These are phyloP conservation scores for Ophiostoma triangulosporum DNA, from an alignment of 2,329 filamentous ascomycete genomes.

Conservation along the genomic window DNA sequence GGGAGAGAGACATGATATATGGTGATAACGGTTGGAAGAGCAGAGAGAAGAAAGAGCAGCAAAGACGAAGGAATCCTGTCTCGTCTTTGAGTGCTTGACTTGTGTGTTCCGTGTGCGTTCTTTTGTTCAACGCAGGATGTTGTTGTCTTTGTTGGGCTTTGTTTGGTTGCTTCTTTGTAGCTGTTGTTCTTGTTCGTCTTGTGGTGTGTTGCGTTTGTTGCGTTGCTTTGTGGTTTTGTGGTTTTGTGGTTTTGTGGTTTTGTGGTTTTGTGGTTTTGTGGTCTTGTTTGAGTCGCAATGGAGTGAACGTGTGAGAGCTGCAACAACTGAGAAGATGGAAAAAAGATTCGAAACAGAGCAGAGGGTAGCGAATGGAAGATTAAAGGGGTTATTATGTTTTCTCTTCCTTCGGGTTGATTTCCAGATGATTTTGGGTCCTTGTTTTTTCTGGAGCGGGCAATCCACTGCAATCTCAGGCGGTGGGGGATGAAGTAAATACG, in stretches of 20 bases:
- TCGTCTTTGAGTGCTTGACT: not conserved
- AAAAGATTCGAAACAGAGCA: not conserved
- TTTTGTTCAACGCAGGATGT: not conserved
- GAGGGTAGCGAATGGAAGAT: not conserved
- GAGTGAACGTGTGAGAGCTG: not conserved
- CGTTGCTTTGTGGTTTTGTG: not conserved
- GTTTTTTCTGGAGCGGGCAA: not conserved
- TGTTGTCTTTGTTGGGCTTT: not conserved
- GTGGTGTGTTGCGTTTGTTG: not conserved
- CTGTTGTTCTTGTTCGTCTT: not conserved
- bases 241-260: not conserved
- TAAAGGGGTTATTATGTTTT: slow-evolving; percentile 4
- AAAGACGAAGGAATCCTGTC: not conserved
- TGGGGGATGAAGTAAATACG: not conserved
- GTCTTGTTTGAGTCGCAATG: not conserved
- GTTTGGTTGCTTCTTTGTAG: not conserved
- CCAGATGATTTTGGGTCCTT: not conserved
- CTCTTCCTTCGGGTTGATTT: not conserved
- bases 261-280: not conserved
- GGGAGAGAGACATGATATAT: not conserved
- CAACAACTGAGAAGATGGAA: not conserved
- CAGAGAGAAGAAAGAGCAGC: not conserved
- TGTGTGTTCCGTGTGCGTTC: not conserved
- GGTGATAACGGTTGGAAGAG: not conserved
- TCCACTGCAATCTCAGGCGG: slow-evolving; percentile 2